These are phyloP conservation scores for Nitzschia sp. DNA, from an alignment of 108 stramenopile genomes.

Conservation along the genomic window DNA sequence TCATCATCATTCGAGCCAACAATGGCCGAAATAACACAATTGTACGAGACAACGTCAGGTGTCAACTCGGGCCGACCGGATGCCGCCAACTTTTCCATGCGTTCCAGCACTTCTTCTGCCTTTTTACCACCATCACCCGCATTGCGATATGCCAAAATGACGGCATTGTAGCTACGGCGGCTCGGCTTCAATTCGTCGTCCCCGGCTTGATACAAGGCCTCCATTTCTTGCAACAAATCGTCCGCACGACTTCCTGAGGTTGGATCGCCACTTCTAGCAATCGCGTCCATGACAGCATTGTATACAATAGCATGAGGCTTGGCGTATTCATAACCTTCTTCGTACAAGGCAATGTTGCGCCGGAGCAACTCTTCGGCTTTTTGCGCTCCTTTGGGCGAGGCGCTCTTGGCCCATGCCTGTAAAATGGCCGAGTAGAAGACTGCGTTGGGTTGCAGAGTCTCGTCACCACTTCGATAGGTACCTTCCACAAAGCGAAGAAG, in stretches of 20 bases:
- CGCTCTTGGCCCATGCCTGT: constrained; percentile 34
- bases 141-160: constrained; percentile 22
- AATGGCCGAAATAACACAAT: constrained; percentile 8
- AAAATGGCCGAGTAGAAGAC: constrained; percentile 35
- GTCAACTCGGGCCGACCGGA: constrained; percentile 2
- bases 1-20: not conserved
- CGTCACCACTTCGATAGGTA: constrained; percentile 23
- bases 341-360: constrained; percentile 28
- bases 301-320: constrained; percentile 29
- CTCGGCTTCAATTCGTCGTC: constrained; percentile 6
- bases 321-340: constrained; percentile 15
- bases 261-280: constrained; percentile 22
- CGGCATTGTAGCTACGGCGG: constrained; percentile 21
- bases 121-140: not conserved
- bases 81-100: constrained; percentile 17
- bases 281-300: constrained; percentile 31
- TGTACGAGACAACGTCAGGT: constrained; percentile 42
- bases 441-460: constrained; percentile 14
- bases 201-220: not conserved
- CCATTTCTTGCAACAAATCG: not conserved
- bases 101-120: constrained; percentile 18
- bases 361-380: constrained; percentile 31
- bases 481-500: constrained; percentile 30
- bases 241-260: constrained; percentile 7
- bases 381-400: constrained; percentile 9